A percentile compares a stretch with the other conserved stretches of the same genome.
Evolutionary conservation across 306 rosid species (phyloP).

Genomic region (Pyrus betulifolia): DNA sequence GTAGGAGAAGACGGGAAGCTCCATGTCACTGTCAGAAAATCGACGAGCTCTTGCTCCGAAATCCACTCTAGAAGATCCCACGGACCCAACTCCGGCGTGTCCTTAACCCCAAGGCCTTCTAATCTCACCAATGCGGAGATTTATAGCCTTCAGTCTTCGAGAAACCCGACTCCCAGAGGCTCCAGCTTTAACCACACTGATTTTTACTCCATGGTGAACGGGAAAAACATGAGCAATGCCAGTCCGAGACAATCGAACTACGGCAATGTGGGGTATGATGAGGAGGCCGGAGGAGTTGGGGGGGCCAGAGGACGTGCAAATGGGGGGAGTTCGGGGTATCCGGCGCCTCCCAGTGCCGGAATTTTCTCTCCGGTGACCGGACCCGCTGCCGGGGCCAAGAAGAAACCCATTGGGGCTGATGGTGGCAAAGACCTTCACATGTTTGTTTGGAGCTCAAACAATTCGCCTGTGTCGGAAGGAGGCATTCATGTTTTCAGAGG

Average conservation of each 20-base stretch:
- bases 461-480: constrained; percentile 78
- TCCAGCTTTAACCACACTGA: constrained; percentile 78
- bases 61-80: constrained; percentile 52
- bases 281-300: constrained; percentile 36
- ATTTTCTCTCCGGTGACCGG: constrained; percentile 66
- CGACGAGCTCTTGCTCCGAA: constrained; percentile 59
- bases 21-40: constrained; percentile 63
- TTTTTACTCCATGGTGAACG: constrained; percentile 58
- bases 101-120: constrained; percentile 66
- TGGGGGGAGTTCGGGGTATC: constrained; percentile 31
- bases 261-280: constrained; percentile 54
- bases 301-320: constrained; percentile 9
- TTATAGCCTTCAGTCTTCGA: constrained; percentile 63
- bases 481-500: constrained; percentile 82
- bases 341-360: constrained; percentile 52
- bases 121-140: constrained; percentile 80
- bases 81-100: constrained; percentile 54
- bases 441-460: constrained; percentile 94
- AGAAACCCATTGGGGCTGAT: constrained; percentile 29
- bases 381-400: constrained; percentile 24
- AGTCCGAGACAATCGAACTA: constrained; percentile 63
- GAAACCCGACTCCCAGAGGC: constrained; percentile 83
- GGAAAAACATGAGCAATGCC: constrained; percentile 35
- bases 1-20: constrained; percentile 78
- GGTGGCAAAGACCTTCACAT: constrained; percentile 73